Evolutionary conservation across 2,329 filamentous ascomycete species (phyloP).

Genomic region (Chaetomiaceae sp.): DNA sequence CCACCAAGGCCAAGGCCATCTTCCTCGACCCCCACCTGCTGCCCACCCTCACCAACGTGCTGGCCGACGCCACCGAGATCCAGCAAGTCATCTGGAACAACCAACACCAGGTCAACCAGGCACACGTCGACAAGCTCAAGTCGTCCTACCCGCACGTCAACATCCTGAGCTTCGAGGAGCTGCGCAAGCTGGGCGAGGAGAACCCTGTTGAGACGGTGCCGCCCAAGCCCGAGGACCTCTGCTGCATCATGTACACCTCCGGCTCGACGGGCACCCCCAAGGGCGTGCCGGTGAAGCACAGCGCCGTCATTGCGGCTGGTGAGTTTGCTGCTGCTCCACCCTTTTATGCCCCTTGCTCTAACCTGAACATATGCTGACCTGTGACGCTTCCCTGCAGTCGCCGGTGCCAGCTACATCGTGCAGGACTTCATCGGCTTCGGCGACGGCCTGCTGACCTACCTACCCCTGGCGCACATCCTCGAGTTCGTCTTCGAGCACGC

Average conservation of each 20-base stretch:
- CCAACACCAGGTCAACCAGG: conserved; percentile 46
- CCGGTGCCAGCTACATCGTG: conserved; percentile 72
- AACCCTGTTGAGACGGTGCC: conserved; percentile 63
- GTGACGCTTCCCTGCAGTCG: conserved; percentile 43
- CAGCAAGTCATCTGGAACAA: conserved; percentile 49
- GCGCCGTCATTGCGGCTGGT: conserved; percentile 68
- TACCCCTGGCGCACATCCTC: conserved; percentile 81
- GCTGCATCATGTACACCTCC: conserved; percentile 69
- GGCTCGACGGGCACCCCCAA: conserved; percentile 79
- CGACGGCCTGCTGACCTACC: conserved; percentile 74
- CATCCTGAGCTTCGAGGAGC: conserved; percentile 46
- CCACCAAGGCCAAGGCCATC: conserved; percentile 65
- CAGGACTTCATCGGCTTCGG: conserved; percentile 70
- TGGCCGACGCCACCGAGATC: conserved; percentile 46
- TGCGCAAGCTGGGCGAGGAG: conserved; percentile 49
- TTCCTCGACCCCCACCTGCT: conserved; percentile 69
- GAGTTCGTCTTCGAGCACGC: conserved; percentile 89
- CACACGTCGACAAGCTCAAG: conserved; percentile 44
- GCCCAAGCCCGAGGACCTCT: conserved; percentile 66
- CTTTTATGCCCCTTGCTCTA: no score
- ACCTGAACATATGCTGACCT: no score
- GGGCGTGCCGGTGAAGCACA: conserved; percentile 71
- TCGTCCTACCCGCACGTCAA: conserved; percentile 42
- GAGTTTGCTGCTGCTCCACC: conserved; percentile 30
- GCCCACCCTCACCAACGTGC: conserved; percentile 48